phyloP scores from a whole-genome alignment of 2,329 filamentous ascomycete genomes.

The Aspergillus luchuensis region DNA sequence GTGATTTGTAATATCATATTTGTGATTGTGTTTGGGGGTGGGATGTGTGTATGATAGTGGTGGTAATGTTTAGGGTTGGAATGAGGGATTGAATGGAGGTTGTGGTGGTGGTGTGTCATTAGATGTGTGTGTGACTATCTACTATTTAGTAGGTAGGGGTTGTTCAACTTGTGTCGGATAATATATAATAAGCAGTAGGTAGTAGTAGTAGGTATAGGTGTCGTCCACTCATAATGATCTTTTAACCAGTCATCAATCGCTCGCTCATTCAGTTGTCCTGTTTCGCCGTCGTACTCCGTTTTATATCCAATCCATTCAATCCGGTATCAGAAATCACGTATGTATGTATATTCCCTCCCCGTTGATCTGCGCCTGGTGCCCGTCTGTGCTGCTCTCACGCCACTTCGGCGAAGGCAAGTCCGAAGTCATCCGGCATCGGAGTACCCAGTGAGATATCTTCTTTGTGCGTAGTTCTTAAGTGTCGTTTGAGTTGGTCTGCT shows the following conservation, averaged over 20 bases:
- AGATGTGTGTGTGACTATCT: neutral
- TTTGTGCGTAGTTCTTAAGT: conserved; percentile 43
- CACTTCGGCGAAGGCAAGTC: conserved; percentile 18
- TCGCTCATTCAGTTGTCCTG: too few relatives aligned
- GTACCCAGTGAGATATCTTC: conserved; percentile 25
- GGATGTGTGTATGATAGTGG: neutral
- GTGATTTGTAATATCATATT: neutral
- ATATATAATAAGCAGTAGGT: neutral
- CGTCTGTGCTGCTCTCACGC: conserved; percentile 13
- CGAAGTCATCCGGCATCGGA: conserved; percentile 27
- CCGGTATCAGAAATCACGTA: too few relatives aligned
- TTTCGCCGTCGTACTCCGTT: too few relatives aligned
- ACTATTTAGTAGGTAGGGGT: neutral
- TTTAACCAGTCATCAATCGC: neutral
- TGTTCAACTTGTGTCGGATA: neutral
- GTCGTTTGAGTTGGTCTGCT: conserved; percentile 46
- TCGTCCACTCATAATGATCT: neutral
- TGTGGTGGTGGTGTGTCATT: neutral
- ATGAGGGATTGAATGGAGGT: too few relatives aligned
- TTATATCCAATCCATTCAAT: too few relatives aligned
- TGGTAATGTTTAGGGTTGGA: neutral
- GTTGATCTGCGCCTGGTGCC: neutral
- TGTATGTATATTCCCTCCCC: too few relatives aligned
- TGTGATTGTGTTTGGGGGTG: neutral
- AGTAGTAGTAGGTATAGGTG: neutral